Base-by-base conservation (phyloP, 305 asterid species). In the Fraxinus velutina region DNA sequence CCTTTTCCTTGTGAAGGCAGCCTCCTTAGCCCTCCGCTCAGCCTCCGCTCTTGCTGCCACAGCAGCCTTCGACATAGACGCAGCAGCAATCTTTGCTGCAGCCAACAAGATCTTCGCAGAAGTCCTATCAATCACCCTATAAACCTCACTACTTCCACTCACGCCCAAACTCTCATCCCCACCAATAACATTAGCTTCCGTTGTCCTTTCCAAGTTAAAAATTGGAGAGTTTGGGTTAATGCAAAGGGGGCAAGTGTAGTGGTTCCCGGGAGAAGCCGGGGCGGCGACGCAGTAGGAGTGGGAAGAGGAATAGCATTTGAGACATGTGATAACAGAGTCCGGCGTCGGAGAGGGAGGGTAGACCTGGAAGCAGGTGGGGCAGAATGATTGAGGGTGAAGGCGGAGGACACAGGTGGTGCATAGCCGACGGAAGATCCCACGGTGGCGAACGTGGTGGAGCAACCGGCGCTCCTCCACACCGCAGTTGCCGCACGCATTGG, bases 371-470 rank as follows among this genome's bases (percentile, higher is more conserved):
- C 99, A 95, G 76, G 92, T 87, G 17, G 99, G 97, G 89, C 98
- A 93, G 88, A 92, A 93, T 13, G 90, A 86, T 42, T 93, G 94
- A 2, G 97, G 89, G 79, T 93, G 89, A 82, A 90, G 91, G 82
- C 96, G 94, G 79, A 95, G 93, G 32, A 95, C 98, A 84, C 99
- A 95, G 90, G 90, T 85, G 29, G 98, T 90, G 91, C 99, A 95
- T 68, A 92, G 89, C 62, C 93, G 92, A 21, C 92, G 95, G 89
- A 87, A 89, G 76, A 68, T 29, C 8, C 90, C 90, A 30, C 93
- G 91, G 90, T 87, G 90, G 81, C 93, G 97, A 85, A 92, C 82
- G 76, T 90, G 89, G 87, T 91, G 98, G 87, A 93, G 92, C 36
- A 91, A 87, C 33, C 84, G 89, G 34, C 87, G 90, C 85, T 95